Evolutionary conservation across 164 flowering plant species (phyloP).

Genomic region (Aristolochia californica): DNA sequence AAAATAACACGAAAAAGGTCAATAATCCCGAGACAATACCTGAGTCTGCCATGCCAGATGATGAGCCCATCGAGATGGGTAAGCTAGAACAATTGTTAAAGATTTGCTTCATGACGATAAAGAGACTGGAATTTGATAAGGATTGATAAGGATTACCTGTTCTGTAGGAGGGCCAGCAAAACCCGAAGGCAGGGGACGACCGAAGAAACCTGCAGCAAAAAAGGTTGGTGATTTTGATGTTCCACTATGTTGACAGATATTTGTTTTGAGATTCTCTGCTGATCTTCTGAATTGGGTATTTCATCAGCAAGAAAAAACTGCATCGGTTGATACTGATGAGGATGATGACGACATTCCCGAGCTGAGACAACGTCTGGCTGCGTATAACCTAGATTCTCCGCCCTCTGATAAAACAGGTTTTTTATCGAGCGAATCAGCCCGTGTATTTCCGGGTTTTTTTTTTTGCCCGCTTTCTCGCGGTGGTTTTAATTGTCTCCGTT

Average conservation of each 20-base stretch:
- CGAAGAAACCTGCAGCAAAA: slow-evolving; percentile 57
- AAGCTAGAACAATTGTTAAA: neutral
- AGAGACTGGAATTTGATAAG: neutral
- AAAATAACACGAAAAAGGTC: slow-evolving; percentile 43
- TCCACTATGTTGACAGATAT: too few relatives aligned
- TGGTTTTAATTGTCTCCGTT: neutral
- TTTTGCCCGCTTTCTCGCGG: too few relatives aligned
- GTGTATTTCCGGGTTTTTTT: too few relatives aligned
- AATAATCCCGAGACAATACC: slow-evolving; percentile 20
- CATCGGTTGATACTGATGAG: slow-evolving; percentile 28
- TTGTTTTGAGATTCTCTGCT: neutral
- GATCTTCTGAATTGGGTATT: neutral
- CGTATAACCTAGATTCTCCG: slow-evolving; percentile 64
- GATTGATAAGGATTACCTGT: slow-evolving; percentile 11
- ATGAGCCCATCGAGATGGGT: slow-evolving; percentile 37
- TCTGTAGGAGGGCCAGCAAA: slow-evolving; percentile 28
- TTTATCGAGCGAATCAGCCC: neutral
- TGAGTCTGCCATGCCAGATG: slow-evolving; percentile 21
- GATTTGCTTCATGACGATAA: too few relatives aligned
- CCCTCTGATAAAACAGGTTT: slow-evolving; percentile 45
- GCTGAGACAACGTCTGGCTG: slow-evolving; percentile 58
- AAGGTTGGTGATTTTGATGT: slow-evolving; percentile 27
- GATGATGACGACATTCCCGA: slow-evolving; percentile 53
- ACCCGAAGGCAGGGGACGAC: slow-evolving; percentile 46
- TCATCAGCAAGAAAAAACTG: slow-evolving; percentile 25